Base-by-base conservation (phyloP, 208 protist species). In the Vickermania ingenoplastis region DNA sequence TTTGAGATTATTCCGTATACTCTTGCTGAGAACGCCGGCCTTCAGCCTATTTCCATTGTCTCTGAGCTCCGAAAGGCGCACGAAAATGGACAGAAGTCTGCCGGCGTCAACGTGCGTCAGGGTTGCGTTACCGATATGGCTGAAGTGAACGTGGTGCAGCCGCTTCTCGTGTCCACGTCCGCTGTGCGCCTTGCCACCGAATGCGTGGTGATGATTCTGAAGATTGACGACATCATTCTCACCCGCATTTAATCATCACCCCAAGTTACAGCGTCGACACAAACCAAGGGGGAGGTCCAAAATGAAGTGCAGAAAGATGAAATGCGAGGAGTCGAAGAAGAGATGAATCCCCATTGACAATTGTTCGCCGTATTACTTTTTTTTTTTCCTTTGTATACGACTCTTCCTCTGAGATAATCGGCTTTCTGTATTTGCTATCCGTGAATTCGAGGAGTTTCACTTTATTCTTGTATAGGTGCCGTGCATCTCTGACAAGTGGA, bases 1-100 rank as follows among this genome's bases (percentile, higher is more conserved):
- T 85, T 99, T 24, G 97, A 99, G 73, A 80, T 99, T 26, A 97
- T 99, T 59, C 98, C 98, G 29, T 97, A 98, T 71, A 99, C 97
- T 51, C 86, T 99, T 17, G 98, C 98, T 29, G 98, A 99, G 78
- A 99, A 99, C 71, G 98, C 98, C 26, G 98, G 97, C 27, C 71
- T 99, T n/a, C 77, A 97, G 60, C 97, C 98, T 31, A 97, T 99
- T 71, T 59, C 79, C 17, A 98, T 99, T n/a, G 96, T 99, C 1
- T 99, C 98, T 22, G 95, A 99, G 74, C 88, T 99, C 5, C 86
- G 97, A 59, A 97, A 97, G 66, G 73, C 73, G 30, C 98, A 99
- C 73, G 78, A 71, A 7, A 61, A 83, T 27, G 98, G 98, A 41
- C 64, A 97, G 52, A 83, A 76, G 26, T 86, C 77, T 56, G 79